phyloP scores from a whole-genome alignment of 345 rosid species.

The Diplotaxis tenuifolia region DNA sequence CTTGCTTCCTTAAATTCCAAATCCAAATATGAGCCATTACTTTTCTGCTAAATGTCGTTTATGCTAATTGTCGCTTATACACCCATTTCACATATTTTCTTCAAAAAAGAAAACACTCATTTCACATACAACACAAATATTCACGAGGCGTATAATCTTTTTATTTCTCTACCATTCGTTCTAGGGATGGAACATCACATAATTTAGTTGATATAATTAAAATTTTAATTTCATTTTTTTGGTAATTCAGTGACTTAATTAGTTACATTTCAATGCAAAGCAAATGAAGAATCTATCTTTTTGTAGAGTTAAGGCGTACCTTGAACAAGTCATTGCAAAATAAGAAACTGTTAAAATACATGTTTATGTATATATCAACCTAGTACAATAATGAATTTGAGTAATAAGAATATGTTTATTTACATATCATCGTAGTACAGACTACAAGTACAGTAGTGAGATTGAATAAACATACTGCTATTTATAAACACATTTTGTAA shows the following conservation, averaged over 20 bases:
- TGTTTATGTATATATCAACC: neutral
- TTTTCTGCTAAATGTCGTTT: neutral
- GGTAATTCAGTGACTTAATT: neutral
- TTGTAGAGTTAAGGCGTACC: neutral
- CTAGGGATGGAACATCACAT: neutral
- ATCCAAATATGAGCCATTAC: slow-evolving; percentile 28
- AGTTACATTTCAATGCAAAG: neutral
- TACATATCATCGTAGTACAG: neutral
- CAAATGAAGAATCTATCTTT: neutral
- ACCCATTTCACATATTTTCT: neutral
- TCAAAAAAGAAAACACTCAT: neutral
- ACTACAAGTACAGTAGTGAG: neutral
- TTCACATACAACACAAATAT: neutral
- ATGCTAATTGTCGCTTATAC: neutral
- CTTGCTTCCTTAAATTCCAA: slow-evolving; percentile 27
- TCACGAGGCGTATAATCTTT: neutral
- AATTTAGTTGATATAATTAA: neutral
- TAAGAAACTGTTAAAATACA: neutral
- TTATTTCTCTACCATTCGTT: slow-evolving; percentile 5
- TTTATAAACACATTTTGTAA: neutral
- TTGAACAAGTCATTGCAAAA: neutral
- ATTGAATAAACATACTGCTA: neutral
- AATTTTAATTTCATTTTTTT: neutral
- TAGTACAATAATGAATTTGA: neutral
- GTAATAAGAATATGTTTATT: neutral